Evolutionary conservation across 305 asterid species (phyloP), one percentile per base, ranked within the genome.

Genomic region (Ilex paraguariensis): DNA sequence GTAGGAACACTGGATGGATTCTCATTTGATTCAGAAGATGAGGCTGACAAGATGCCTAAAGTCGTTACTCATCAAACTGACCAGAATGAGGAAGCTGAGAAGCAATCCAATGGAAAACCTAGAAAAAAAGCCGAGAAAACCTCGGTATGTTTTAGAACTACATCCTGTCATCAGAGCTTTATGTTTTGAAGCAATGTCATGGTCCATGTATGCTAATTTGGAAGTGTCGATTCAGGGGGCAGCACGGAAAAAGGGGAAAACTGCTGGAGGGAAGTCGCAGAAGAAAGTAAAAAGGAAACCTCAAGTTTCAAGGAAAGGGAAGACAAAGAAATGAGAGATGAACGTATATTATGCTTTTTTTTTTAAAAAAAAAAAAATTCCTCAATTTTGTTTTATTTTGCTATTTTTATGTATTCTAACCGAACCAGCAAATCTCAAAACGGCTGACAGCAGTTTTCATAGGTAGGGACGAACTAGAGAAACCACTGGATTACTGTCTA

Each of bases 1-100:
- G 42, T 74, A 88, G 96, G 98, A 70, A 91, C 98, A 54, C 83
- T 91, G 51, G 96, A 86, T 61, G 96, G 96, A 45, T 91, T 82
- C 79, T 79, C 91, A 64, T 91, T 82, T 67, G 94, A 86, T 81
- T 88, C 94, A 31, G 96, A 91, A 32, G 96, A 88, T 56, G 98
- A 91, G 73, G 78, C 79, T 44, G 98, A 88, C 55, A 80, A 79
- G 60, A 46, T 73, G 65, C 70, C 76, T 16, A 73, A 81, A 73
- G 11, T 82, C 63, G 55, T 65, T 64, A 79, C 66, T 44, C 79
- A 79, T 49, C 79, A 79, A 67, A 67, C 73, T n/a, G 83, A 87
- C 67, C 81, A 84, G 70, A 70, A 71, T 3, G 93, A 78, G 76
- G 81, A 67, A 56, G 84, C 59, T 44, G 85, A 84, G 66, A 84